Base-by-base conservation (phyloP, 805 yeast genomes). In the Candida endomychidarum region DNA sequence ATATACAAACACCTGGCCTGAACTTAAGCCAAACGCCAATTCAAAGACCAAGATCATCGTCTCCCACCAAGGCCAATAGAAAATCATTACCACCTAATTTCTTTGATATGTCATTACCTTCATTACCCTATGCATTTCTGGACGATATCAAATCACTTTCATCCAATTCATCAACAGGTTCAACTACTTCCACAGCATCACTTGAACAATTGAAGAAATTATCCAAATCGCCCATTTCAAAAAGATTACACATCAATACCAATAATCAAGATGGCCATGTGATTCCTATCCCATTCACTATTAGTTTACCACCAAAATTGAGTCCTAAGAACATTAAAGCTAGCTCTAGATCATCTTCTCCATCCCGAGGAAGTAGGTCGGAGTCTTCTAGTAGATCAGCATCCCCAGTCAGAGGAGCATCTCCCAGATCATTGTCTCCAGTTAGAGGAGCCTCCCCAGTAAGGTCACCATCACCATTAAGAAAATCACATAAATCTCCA, bases 281-380 rank as follows among this genome's bases (percentile, higher is more conserved):
- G 5, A 67, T 68, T 27, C 74, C 75, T 2, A 65, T 70, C 27
- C 75, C 75, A 3, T 68, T 69, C 46, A 60, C 68, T 5, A 48
- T 70, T 28, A 56, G 57, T 23, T 47, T 69, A 33, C 75, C 75
- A 1, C 75, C 75, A 3, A 65, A 61, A 37, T 50, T 69, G 29
- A 58, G 67, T 33, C 57, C 59, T 5, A 52, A 51, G 12, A 61
- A 61, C 41, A 46, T 47, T n/a, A 18, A 23, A 10, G 5, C 30
- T 10, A 40, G 25, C 9, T 37, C 43, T 2, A 5, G 25, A 9
- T 42, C 31, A 12, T 36, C 41, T 2, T 27, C 47, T 15, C 31
- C 40, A 9, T 31, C 45, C 8, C n/a, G n/a, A n/a, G 40, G 40
- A 7, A 15, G 21, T 8, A 28, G 36, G 14, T 16, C 25, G 8